These are phyloP conservation scores for Aspergillus candidus DNA, from an alignment of 2,329 filamentous ascomycete species.

Conservation along the genomic window DNA sequence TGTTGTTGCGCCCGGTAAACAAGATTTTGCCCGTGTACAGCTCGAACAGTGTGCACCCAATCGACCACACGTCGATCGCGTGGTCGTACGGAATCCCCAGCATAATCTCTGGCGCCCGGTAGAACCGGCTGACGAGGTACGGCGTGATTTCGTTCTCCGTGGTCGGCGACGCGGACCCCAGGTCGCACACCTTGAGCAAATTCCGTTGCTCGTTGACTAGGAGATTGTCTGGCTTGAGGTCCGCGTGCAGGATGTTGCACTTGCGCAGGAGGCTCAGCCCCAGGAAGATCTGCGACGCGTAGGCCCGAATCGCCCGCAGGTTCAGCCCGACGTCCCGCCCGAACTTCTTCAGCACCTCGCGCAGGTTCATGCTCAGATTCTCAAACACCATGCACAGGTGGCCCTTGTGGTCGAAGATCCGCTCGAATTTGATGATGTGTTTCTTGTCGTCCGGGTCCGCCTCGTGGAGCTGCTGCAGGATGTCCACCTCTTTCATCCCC, in stretches of 20 bases:
- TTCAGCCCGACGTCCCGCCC: conserved; percentile 92
- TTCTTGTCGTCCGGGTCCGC: conserved; percentile 85
- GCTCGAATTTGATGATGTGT: conserved; percentile 81
- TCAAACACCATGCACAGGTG: conserved; percentile 98
- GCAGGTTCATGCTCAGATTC: conserved; percentile 82
- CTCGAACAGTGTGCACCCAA: conserved; percentile 95
- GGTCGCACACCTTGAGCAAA: conserved; percentile 86
- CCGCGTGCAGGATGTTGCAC: conserved; percentile 89
- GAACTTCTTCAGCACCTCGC: conserved; percentile 92
- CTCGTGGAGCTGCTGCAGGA: conserved; percentile 78
- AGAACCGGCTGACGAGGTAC: conserved; percentile 95
- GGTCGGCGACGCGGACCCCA: conserved; percentile 90
- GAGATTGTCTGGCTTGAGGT: conserved; percentile 97
- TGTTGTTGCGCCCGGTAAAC: conserved; percentile 92
- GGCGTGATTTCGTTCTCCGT: conserved; percentile 89
- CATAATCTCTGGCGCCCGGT: conserved; percentile 94
- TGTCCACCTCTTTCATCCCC: conserved; percentile 89
- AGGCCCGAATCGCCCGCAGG: conserved; percentile 75
- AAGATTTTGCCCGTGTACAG: conserved; percentile 96
- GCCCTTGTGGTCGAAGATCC: conserved; percentile 86
- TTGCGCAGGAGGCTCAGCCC: conserved; percentile 82
- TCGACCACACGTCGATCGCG: conserved; percentile 94
- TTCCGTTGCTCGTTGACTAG: conserved; percentile 80
- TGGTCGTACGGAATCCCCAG: conserved; percentile 95
- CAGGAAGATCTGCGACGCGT: conserved; percentile 90